Evolutionary conservation across 805 yeast genomes (phyloP), one percentile per base, ranked within the genome.

Genomic region (Metschnikowia gelsemii): DNA sequence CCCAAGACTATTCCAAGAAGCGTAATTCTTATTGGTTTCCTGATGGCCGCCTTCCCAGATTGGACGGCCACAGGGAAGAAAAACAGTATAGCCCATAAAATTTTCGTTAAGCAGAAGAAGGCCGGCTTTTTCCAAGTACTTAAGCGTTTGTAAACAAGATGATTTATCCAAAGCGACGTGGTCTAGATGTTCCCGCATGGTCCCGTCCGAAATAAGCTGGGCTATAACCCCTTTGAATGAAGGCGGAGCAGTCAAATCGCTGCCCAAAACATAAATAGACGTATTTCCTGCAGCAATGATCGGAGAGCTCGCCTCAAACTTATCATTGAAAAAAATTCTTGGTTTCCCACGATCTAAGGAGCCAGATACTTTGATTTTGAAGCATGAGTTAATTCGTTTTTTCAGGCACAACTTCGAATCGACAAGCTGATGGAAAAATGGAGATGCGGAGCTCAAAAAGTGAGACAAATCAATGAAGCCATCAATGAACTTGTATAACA

Each of bases 11-110:
- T 73, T 72, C 96, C 96, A 89, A 0, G 90, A 76, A 30, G 53
- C 55, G 19, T 38, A 42, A 35, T 46, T 37, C 20, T 42, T 48
- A 26, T 36, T 46, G 24, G 18, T 13, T 13, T 37, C 31, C 17
- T 8, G 20, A 2, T 32, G 23, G 11, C 26, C 32, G 14, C 50
- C 46, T 13, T 49, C 50, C 48, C 52, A 44, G 9, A 42, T 8
- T n/a, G 45, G 36, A 33, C 43, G 43, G 71, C 84, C 80, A 43
- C 89, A 82, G 0, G 98, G 98, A 21, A 90, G 64, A 39, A 90
- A 76, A 0, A 83, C 63, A 0, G 96, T 79, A 64, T 88, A 87
- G 0, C 95, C 95, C 16, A 66, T 54, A 20, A 54, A 56, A 43
- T 82, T 83, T 4, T 71, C 72, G 9, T 72, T 64, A 30, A 84